These are phyloP conservation scores for Fusarium burgessii DNA, from an alignment of 2,329 filamentous ascomycete species.

Conservation along the genomic window DNA sequence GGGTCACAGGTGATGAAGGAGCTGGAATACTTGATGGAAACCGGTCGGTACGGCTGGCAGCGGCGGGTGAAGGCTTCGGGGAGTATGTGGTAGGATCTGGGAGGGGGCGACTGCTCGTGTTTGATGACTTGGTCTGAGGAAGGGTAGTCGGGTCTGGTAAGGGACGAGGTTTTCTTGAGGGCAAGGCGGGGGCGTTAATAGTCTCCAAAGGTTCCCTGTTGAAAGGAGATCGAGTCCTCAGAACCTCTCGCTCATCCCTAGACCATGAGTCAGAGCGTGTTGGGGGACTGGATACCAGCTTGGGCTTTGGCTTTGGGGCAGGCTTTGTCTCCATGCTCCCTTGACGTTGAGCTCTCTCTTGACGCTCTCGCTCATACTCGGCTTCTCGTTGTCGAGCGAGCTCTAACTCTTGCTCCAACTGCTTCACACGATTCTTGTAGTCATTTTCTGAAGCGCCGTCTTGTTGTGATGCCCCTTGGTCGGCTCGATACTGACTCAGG, in stretches of 20 bases:
- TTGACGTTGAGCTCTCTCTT: slow-evolving; percentile 58
- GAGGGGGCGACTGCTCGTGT: slow-evolving; percentile 36
- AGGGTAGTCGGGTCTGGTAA: slow-evolving; percentile 61
- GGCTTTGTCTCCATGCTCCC: slow-evolving; percentile 30
- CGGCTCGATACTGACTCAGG: slow-evolving; percentile 86
- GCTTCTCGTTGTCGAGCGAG: slow-evolving; percentile 71
- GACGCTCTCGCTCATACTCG: slow-evolving; percentile 70
- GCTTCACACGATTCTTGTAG: slow-evolving; percentile 77
- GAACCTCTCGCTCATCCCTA: slow-evolving; percentile 71
- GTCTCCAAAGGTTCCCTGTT: slow-evolving; percentile 51
- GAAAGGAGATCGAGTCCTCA: slow-evolving; percentile 65
- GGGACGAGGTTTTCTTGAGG: slow-evolving; percentile 58
- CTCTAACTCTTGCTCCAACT: slow-evolving; percentile 81
- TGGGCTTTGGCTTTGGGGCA: slow-evolving; percentile 43
- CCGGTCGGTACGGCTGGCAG: slow-evolving; percentile 66
- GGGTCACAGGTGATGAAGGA: slow-evolving; percentile 55
- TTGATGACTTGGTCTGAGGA: slow-evolving; percentile 24
- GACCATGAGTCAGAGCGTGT: slow-evolving; percentile 73
- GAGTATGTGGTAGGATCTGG: slow-evolving; percentile 36
- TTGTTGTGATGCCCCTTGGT: slow-evolving; percentile 57
- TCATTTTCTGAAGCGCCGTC: slow-evolving; percentile 53
- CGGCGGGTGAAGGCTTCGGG: slow-evolving; percentile 35
- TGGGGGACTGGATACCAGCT: slow-evolving; percentile 52
- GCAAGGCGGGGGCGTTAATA: slow-evolving; percentile 41
- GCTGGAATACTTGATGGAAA: slow-evolving; percentile 68